phyloP scores from a whole-genome alignment of 2,329 filamentous ascomycete genomes.

The Ceratocystis smalleyi region DNA sequence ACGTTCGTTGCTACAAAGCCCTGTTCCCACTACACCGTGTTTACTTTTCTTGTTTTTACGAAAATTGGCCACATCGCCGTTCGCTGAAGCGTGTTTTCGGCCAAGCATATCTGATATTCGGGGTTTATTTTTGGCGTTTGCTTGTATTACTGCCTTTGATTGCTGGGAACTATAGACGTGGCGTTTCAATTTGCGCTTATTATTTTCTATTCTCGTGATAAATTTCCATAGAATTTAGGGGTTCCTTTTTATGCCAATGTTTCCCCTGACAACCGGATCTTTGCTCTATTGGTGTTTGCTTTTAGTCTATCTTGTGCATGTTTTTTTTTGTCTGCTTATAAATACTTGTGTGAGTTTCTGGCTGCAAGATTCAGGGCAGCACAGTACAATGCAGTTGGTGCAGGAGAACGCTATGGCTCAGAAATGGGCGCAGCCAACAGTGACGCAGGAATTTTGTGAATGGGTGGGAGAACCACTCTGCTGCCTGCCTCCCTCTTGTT shows the following conservation, averaged over 20 bases:
- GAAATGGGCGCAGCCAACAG: no score
- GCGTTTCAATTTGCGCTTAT: slow-evolving; percentile 3
- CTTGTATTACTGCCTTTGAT: not conserved
- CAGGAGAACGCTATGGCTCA: no score
- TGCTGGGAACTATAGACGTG: not conserved
- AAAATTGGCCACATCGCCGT: not conserved
- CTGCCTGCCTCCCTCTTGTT: not conserved
- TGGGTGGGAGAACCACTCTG: no score
- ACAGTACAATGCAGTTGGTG: no score
- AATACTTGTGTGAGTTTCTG: no score
- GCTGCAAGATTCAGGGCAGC: no score
- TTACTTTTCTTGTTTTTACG: slow-evolving; percentile 13
- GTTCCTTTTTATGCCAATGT: not conserved
- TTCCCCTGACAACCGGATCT: not conserved
- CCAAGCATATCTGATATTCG: not conserved
- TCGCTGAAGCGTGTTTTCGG: not conserved
- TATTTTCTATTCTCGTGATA: not conserved
- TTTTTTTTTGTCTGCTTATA: not conserved
- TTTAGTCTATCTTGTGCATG: not conserved
- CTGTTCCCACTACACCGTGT: not conserved
- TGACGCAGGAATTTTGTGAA: no score
- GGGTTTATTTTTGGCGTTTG: not conserved
- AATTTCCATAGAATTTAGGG: not conserved
- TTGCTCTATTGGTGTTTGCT: not conserved
- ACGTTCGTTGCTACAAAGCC: slow-evolving; percentile 4